Conservation (phyloP, 257 asterid species). For the Solanum piurae region DNA sequence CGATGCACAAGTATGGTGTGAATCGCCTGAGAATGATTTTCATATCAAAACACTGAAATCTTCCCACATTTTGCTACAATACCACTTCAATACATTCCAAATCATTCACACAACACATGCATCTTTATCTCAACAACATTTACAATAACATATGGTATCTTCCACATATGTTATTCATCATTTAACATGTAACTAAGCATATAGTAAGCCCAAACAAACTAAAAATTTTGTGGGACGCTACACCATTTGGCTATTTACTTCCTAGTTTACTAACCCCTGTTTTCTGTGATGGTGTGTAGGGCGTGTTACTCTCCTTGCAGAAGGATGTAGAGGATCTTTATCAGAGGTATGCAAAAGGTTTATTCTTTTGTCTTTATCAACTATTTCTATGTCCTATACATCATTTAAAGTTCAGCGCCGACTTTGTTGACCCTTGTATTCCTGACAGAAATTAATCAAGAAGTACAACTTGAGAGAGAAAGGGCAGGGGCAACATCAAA, state of each 20-base stretch:
- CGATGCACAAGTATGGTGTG: background rate
- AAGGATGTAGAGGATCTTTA: slow-evolving; percentile 98
- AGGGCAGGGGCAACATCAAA: slow-evolving; percentile 93
- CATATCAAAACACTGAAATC: background rate
- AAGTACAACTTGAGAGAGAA: slow-evolving; percentile 72
- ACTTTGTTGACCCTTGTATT: background rate
- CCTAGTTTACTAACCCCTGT: background rate
- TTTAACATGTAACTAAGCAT: background rate
- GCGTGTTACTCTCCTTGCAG: slow-evolving; percentile 67
- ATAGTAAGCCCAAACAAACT: background rate
- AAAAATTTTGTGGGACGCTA: background rate
- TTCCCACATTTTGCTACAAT: background rate
- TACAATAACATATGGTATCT: background rate
- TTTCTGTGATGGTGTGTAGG: slow-evolving; percentile 43
- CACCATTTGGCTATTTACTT: background rate
- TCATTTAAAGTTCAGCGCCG: background rate
- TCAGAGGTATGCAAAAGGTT: slow-evolving; percentile 57
- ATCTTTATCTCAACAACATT: background rate
- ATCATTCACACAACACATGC: background rate
- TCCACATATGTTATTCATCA: background rate
- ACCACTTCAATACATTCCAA: background rate
- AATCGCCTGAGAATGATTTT: background rate
- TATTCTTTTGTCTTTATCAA: background rate
- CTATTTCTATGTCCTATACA: background rate
- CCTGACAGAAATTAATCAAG: slow-evolving; percentile 51